Conservation (phyloP, 75 land plant genomes). For the Cunninghamia lanceolata region DNA sequence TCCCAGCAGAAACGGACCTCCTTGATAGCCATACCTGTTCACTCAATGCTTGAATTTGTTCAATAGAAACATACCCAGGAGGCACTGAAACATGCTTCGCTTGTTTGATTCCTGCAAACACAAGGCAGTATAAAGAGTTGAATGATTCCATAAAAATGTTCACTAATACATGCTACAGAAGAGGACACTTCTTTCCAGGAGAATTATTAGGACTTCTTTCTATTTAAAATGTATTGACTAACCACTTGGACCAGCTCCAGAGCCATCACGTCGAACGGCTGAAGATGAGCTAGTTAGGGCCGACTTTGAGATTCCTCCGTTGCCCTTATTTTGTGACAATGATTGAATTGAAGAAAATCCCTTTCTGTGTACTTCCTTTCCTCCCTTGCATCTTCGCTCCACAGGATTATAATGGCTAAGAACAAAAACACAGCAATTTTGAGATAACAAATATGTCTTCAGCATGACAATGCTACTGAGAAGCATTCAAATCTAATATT, state of each 20-base stretch:
- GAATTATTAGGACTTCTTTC: neutral
- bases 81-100: conserved; percentile 12
- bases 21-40: conserved; percentile 32
- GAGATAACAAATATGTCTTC: neutral
- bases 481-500: too few species aligned
- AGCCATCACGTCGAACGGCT: conserved; percentile 24
- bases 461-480: neutral
- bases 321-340: conserved; percentile 4
- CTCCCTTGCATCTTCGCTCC: conserved; percentile 69
- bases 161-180: neutral
- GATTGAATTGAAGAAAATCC: conserved; percentile 19
- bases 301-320: conserved; percentile 27
- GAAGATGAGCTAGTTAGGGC: conserved; percentile 30
- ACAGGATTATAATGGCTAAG: conserved; percentile 63
- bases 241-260: conserved; percentile 5
- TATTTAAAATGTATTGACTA: conserved; percentile 5
- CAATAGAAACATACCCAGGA: conserved; percentile 14
- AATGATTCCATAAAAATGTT: neutral
- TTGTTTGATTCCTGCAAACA: conserved; percentile 25
- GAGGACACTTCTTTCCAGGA: too few species aligned
- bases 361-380: conserved; percentile 33
- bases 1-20: neutral
- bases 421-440: neutral
- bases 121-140: neutral
- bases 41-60: conserved; percentile 32